phyloP scores from a whole-genome alignment of 176 grass and related monocot genomes.

The Rhynchospora pubera region DNA sequence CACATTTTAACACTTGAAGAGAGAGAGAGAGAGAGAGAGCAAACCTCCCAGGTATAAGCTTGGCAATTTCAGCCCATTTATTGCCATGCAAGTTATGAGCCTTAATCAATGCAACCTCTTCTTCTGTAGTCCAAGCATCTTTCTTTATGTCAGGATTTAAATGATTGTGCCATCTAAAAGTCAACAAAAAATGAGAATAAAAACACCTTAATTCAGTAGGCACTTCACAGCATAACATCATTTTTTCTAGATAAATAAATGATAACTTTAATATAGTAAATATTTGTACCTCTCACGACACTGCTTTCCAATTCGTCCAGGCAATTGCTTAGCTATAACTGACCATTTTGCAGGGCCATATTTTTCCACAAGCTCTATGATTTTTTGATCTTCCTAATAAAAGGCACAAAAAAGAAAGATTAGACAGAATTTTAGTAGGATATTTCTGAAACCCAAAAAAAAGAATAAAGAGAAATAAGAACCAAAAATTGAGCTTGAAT shows the following conservation, averaged over 20 bases:
- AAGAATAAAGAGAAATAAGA: constrained; percentile 18
- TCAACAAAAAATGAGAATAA: background rate
- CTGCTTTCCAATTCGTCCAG: constrained; percentile 97
- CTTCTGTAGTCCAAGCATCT: constrained; percentile 87
- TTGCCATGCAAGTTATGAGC: constrained; percentile 81
- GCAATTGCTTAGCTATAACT: constrained; percentile 75
- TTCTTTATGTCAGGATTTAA: constrained; percentile 92
- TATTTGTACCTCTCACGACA: constrained; percentile 83
- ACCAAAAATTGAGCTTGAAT: background rate
- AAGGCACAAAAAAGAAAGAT: constrained; percentile 10
- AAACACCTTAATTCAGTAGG: background rate
- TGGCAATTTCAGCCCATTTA: constrained; percentile 99
- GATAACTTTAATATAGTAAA: background rate
- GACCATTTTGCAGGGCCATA: constrained; percentile 99
- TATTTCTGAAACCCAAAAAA: background rate
- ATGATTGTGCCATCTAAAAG: constrained; percentile 98
- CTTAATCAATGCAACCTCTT: constrained; percentile 67
- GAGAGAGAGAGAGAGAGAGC: constrained; percentile 1
- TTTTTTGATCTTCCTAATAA: constrained; percentile 87
- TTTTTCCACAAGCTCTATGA: constrained; percentile 70
- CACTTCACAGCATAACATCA: background rate
- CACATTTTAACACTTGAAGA: background rate
- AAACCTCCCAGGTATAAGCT: constrained; percentile 90
- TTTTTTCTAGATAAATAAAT: background rate
- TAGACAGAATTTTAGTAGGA: constrained; percentile 16